Evolutionary conservation across 1,284 basidiomycete genomes (phyloP), one percentile per base, ranked within the genome.

Genomic region (Cystobasidium slooffiae): DNA sequence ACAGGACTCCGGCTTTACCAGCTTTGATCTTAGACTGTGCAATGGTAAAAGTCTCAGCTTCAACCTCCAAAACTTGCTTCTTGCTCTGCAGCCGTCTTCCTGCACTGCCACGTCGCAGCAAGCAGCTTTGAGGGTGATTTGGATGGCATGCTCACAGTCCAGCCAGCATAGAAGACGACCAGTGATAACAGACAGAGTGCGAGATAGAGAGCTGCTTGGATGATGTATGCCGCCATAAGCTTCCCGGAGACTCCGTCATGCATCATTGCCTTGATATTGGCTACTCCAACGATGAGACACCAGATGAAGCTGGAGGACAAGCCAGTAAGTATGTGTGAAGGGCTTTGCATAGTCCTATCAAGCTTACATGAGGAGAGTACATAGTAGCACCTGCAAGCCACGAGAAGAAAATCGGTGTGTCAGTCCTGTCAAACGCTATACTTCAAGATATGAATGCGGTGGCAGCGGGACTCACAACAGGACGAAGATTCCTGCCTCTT

Each of bases 141-240:
- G 49, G 4, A 16, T 20, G 49, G 16, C 1, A 2, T 51, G 16
- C 61, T 51, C 12, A 63, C 61, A 37, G n/a, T 20, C 59, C 61
- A 72, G 31, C 47, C 69, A n/a, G 69, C 51, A 24, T 39, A 52
- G 59, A 72, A 72, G n/a, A 44, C 69, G 20, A 63, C 69, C 12
- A 64, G 14, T 10, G 43, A 51, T 6, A 72, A 49, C 5, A 49
- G 8, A 10, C 56, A 58, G 46, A 72, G 69, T n/a, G 58, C 56
- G n/a, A 72, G 46, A 49, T 63, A 72, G 41, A 72, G 46, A 52
- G 59, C 18, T 20, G 46, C 61, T 37, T 72, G 69, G 10, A 72
- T 58, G 59, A 72, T 55, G 69, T 63, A 72, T 7, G 59, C 46
- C 9, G 59, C 55, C 47, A 58, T 46, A 10, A 72, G 61, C 59